Conservation (phyloP, 1,284 basidiomycete genomes). For the Pterula multifida region DNA sequence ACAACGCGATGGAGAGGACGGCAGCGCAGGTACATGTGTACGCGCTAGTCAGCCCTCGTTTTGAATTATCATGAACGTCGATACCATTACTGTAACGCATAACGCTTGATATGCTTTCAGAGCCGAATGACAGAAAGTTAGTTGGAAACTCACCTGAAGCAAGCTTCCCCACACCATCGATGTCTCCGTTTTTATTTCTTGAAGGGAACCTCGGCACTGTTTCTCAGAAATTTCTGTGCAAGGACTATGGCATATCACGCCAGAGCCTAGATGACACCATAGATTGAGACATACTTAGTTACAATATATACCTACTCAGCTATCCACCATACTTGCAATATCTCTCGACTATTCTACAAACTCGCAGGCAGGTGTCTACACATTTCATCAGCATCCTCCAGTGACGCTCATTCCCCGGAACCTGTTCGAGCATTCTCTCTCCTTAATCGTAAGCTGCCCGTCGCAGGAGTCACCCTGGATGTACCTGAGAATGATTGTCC, state of each 20-base stretch:
- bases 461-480: conserved; percentile 51
- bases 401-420: conserved; percentile 6
- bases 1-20: neutral
- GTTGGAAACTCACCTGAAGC: conserved; percentile 9
- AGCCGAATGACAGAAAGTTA: neutral
- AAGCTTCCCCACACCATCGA: conserved; percentile 13
- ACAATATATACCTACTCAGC: conserved; percentile 58
- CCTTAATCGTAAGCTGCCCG: conserved; percentile 35
- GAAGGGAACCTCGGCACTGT: conserved; percentile 50
- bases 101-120: neutral
- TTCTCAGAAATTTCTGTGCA: conserved; percentile 58
- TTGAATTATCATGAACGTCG: neutral
- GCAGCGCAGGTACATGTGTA: neutral
- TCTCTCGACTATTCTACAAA: conserved; percentile 15
- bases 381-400: neutral
- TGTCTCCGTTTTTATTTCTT: conserved; percentile 38
- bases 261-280: conserved; percentile 23
- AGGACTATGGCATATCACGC: conserved; percentile 40
- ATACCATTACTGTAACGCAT: neutral
- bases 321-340: conserved; percentile 34
- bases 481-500: conserved; percentile 29
- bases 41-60: neutral
- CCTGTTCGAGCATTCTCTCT: conserved; percentile 30
- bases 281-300: conserved; percentile 51
- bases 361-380: neutral